Conservation (phyloP, 164 flowering plant genomes). For the Euptelea pleiosperma region DNA sequence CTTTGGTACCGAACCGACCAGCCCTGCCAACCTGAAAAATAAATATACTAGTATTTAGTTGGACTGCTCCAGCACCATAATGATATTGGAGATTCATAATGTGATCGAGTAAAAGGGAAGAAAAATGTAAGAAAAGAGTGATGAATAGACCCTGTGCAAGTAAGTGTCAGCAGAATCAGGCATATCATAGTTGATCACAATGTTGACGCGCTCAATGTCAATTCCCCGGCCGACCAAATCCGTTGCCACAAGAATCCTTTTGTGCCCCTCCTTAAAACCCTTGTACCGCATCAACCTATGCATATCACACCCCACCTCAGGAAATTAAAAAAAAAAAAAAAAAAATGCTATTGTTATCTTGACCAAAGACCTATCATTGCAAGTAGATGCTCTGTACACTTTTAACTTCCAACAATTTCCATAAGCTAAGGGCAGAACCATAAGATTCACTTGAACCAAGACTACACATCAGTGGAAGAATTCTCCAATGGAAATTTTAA, state of each 20-base stretch:
- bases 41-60: not conserved
- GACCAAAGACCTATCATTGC: too few species aligned
- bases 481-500: too few species aligned
- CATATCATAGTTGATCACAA: slow-evolving; percentile 98
- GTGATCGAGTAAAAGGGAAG: too few species aligned
- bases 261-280: slow-evolving; percentile 92
- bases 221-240: slow-evolving; percentile 98
- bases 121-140: not conserved
- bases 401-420: too few species aligned
- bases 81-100: too few species aligned
- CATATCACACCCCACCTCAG: slow-evolving; percentile 9
- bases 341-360: too few species aligned
- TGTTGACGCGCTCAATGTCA: slow-evolving; percentile 95
- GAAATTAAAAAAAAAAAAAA: not conserved
- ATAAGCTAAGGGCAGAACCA: too few species aligned
- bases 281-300: slow-evolving; percentile 85
- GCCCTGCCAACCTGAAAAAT: slow-evolving; percentile 87
- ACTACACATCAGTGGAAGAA: too few species aligned
- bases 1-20: slow-evolving; percentile 99
- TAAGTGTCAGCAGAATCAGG: slow-evolving; percentile 99
- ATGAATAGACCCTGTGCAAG: slow-evolving; percentile 65
- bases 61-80: not conserved
- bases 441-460: too few species aligned
- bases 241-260: slow-evolving; percentile 96
- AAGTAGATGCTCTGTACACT: too few species aligned